Base-by-base conservation (phyloP, 495 filamentous ascomycete genomes). In the Gamarada debralockiae region DNA sequence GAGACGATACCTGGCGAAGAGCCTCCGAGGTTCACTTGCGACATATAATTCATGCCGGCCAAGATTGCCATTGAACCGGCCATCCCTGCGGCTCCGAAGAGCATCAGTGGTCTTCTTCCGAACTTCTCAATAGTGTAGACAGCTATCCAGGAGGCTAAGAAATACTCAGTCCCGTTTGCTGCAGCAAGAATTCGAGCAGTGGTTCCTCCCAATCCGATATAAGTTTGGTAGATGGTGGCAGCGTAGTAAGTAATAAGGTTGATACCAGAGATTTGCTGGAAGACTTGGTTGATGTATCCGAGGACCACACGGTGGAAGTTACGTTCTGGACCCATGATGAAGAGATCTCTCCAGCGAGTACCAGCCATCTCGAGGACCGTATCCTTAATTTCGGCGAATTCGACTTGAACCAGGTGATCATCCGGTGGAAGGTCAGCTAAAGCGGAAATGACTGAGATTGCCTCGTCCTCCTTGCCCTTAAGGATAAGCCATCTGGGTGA, bases 211-310 rank as follows among this genome's bases (percentile, higher is more conserved):
- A 89, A 73, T 1, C 75, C 72, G 22, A 82, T 73, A 40, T 80
- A 73, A 29, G 73, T 39, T 40, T 81, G 64, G 56, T 86, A 81
- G 43, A 90, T 81, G 3, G 81, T 79, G 5, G 85, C 73, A 1
- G 83, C 77, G 52, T 90, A 91, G 61, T 89, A 87, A 0, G 84
- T 86, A 56, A 89, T 84, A 15, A 90, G 59, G 56, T 90, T 90
- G 59, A 90, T 89, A 20, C 88, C 88, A n/a, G 75, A 78, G 25
- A 88, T 82, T 55, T 91, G 86, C 59, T 90, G 86, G 69, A 89
- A 56, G 15, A 60, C 53, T 40, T 60, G 57, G 31, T 56, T 56
- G 64, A 87, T 78, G 60, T 88, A 87, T 39, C 78, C 87, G 24
- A 90, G 72, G 21, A 83, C 64, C 0, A 78, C 81, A 12, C 89